Evolutionary conservation across 768 basidiomycete species (phyloP), one percentile per base, ranked within the genome.

Genomic region (Tubosaeta brunneosetosa): DNA sequence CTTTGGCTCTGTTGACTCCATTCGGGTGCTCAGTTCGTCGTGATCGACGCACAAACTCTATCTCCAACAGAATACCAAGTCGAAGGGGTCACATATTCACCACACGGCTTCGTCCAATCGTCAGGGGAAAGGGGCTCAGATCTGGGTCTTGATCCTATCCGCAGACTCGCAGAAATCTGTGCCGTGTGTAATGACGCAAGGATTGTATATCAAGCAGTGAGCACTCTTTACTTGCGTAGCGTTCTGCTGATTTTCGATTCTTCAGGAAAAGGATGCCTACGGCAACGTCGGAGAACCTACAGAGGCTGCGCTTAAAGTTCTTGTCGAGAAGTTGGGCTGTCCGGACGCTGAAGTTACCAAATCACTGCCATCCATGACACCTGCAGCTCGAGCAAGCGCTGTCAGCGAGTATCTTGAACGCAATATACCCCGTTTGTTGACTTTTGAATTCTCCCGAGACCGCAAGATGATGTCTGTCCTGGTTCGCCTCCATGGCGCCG

Each of bases 401-500:
- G 78, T 97, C 73, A 94, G 88, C 75, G 86, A 89, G 33, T 78
- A 84, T 70, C 86, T 91, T 68, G 91, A 93, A 58, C 74, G 75
- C 48, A 76, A 73, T 14, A 86, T 91, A 64, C 76, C 84, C 16
- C 85, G 94, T 52, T 79, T 97, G 13, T 74, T 97, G 61, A 99
- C 94, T 8, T 95, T 99, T 69, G 95, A 99, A 70, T 98, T 99
- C 72, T 91, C 94, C 19, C 85, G 95, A 17, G 95, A 98, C 71
- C 88, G 95, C 65, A 99, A 97, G 74, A 95, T 94, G 84, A 98
- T 98, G 95, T 97, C 95, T 19, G 94, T 97, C 47, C 83, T 98
- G 47, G 89, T 91, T 36, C 80, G 74, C 55, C 77, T 83, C 50
- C 81, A 83, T 51, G 80, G 79, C 2, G 71, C 70, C 5, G 89